phyloP scores from a whole-genome alignment of 1,284 basidiomycete genomes.

The Sporisorium exsertum region DNA sequence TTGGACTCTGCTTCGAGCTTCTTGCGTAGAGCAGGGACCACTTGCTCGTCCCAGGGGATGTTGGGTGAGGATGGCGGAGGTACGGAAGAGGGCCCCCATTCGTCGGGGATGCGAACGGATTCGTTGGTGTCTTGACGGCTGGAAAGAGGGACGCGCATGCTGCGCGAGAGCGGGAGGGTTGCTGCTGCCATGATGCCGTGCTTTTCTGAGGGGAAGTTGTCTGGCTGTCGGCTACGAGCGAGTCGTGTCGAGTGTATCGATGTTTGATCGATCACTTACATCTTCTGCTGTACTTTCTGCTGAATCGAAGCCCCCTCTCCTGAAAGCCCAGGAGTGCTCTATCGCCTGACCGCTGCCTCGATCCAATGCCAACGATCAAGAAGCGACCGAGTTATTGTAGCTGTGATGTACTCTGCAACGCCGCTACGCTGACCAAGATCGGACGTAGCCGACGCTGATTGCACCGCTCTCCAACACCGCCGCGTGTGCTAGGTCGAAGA shows the following conservation, averaged over 20 bases:
- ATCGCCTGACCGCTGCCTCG: too few species aligned
- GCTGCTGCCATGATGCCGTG: slow-evolving; percentile 24
- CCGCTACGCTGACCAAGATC: neutral
- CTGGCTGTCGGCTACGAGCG: neutral
- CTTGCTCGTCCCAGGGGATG: slow-evolving; percentile 54
- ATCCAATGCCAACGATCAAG: too few species aligned
- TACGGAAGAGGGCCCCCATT: slow-evolving; percentile 48
- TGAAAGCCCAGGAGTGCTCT: too few species aligned
- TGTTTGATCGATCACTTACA: neutral
- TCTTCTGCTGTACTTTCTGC: neutral
- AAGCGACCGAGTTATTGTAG: too few species aligned
- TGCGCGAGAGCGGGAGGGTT: slow-evolving; percentile 35
- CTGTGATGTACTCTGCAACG: too few species aligned
- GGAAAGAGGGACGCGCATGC: slow-evolving; percentile 23
- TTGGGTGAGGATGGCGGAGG: slow-evolving; percentile 20
- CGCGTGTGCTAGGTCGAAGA: neutral
- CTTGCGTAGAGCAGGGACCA: slow-evolving; percentile 53
- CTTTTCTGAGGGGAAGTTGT: neutral
- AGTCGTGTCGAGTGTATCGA: neutral
- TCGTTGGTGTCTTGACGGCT: slow-evolving; percentile 21
- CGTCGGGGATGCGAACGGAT: slow-evolving; percentile 9
- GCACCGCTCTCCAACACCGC: neutral
- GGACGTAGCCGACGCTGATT: neutral
- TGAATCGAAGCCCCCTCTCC: neutral
- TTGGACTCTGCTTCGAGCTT: slow-evolving; percentile 50